Evolutionary conservation across 148 eudicot genomes (phyloP).

Genomic region (Linanthus parryae): DNA sequence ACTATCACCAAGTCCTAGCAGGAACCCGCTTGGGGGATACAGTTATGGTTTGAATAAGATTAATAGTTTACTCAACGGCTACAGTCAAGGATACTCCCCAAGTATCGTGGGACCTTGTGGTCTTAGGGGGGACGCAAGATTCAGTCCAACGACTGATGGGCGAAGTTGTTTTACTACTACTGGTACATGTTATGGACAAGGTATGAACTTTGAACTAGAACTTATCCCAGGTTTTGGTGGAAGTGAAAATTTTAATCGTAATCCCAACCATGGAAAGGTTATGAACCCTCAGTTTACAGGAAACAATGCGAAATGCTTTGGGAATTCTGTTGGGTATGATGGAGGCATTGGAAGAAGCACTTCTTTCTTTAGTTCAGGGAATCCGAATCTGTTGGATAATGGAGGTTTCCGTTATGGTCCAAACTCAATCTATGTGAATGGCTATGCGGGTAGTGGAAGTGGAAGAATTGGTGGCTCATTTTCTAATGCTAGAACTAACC

Average conservation of each 20-base stretch:
- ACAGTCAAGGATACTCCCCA: too few relatives aligned
- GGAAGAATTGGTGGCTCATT: conserved; percentile 23
- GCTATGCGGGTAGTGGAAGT: conserved; percentile 31
- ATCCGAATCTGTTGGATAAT: conserved; percentile 46
- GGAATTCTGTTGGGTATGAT: conserved; percentile 32
- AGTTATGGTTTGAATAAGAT: conserved; percentile 41
- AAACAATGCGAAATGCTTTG: conserved; percentile 44
- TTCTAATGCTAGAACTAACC: conserved; percentile 30
- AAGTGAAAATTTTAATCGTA: conserved; percentile 28
- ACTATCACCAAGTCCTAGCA: conserved; percentile 55
- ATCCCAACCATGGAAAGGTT: conserved; percentile 44
- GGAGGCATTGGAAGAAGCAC: conserved; percentile 41
- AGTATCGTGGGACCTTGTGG: conserved; percentile 60
- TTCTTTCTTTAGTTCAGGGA: conserved; percentile 39
- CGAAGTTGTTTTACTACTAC: conserved; percentile 50
- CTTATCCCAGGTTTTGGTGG: conserved; percentile 34
- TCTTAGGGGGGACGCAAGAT: conserved; percentile 51
- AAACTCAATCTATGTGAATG: conserved; percentile 30
- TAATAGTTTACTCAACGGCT: conserved; percentile 38
- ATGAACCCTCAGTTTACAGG: conserved; percentile 36
- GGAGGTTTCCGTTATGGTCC: conserved; percentile 36
- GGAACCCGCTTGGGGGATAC: conserved; percentile 32
- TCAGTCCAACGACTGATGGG: conserved; percentile 32
- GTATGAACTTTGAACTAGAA: conserved; percentile 48
- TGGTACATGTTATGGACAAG: conserved; percentile 40